phyloP scores from a whole-genome alignment of 148 eudicot species.

The Chenopodium suecicum region DNA sequence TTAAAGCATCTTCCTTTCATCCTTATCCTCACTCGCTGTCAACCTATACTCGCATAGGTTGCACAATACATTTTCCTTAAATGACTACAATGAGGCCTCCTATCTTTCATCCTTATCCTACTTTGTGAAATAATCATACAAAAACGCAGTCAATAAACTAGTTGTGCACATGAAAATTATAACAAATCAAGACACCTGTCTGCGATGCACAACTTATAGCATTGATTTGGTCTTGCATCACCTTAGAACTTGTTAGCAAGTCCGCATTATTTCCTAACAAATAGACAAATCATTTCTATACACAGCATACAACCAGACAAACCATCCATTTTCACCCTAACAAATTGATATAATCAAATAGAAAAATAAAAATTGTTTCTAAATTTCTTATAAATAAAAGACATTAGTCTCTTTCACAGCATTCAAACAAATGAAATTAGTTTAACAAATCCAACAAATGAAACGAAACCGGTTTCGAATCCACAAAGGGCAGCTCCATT shows the following conservation, averaged over 20 bases:
- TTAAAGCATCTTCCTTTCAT: slow-evolving; percentile 13
- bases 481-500: slow-evolving; percentile 20
- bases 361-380: not conserved
- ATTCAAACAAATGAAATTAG: slow-evolving; percentile 7
- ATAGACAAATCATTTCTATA: slow-evolving; percentile 9
- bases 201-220: slow-evolving; percentile 11
- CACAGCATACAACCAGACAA: slow-evolving; percentile 15
- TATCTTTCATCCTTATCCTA: slow-evolving; percentile 22
- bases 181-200: slow-evolving; percentile 14
- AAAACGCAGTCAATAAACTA: slow-evolving; percentile 21
- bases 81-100: slow-evolving; percentile 2
- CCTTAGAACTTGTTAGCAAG: slow-evolving; percentile 17
- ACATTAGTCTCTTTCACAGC: not conserved
- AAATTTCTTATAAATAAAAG: not conserved
- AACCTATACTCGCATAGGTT: slow-evolving; percentile 1
- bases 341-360: not conserved
- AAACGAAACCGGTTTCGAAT: slow-evolving; percentile 6
- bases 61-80: slow-evolving; percentile 13
- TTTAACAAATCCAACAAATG: slow-evolving; percentile 13
- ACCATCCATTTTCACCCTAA: slow-evolving; percentile 21
- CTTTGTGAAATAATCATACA: slow-evolving; percentile 16
- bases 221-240: slow-evolving; percentile 36
- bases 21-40: slow-evolving; percentile 10
- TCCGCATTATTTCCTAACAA: slow-evolving; percentile 3
- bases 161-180: slow-evolving; percentile 26